Evolutionary conservation across 495 filamentous ascomycete genomes (phyloP), one percentile per base, ranked within the genome.

Genomic region (Extremus antarcticus): DNA sequence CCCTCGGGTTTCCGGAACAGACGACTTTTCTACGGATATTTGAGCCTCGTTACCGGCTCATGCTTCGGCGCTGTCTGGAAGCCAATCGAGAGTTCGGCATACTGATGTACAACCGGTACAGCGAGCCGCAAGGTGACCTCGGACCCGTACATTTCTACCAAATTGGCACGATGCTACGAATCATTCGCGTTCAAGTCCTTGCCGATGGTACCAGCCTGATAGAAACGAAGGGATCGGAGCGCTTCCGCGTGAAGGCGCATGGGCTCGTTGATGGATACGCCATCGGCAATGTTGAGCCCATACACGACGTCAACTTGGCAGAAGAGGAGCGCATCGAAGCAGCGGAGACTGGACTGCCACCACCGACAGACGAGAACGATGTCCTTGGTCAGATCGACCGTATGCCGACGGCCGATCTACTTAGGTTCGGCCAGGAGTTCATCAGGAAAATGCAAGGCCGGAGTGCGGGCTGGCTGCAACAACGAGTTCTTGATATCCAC

Each of bases 1-100:
- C 88, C 2, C 69, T 91, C 2, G 78, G 85, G 0, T 90, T 89
- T 57, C 90, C 90, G 13, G 74, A 74, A 0, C 88, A 90, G 80
- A 88, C 87, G 1, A 88, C 84, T 0, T 90, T 89, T 59, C 70
- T 96, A 0, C 85, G 91, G 64, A 78, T 96, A n/a, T 95, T 94
- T 66, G 90, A 96, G 66, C 86, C 88, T 21, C 79, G 87, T 11
- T 95, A 95, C 66, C 81, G 87, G 2, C 75, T 94, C 8, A 91
- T 95, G 88, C 84, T 95, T 20, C 79, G 83, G 46, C 81, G 89
- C 23, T 85, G 82, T 9, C 74, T 91, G 39, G 83, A 88, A 51
- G 80, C 79, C 1, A 78, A 82, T 53, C 70, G 79, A 19, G 84
- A 77, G 47, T 95, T 96, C 61, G 90, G 90, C 2, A 94, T 94